Evolutionary conservation across 257 asterid species (phyloP), one percentile per base, ranked within the genome.

Genomic region (Solanum bukasovii): DNA sequence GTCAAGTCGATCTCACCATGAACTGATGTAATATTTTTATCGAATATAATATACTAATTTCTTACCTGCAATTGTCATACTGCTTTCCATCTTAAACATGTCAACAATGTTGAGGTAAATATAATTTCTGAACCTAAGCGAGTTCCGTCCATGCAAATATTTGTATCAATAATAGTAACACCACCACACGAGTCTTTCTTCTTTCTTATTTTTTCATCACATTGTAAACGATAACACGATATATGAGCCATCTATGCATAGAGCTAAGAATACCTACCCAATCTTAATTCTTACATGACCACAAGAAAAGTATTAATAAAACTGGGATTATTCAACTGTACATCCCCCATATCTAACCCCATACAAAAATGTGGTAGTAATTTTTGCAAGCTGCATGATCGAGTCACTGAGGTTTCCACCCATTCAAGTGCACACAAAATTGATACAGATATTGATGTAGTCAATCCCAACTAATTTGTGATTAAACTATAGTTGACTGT

Each of bases 301-400:
- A 78, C 63, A 78, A 78, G 37, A 78, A 25, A 78, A 42, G 63
- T 25, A n/a, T 25, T 40, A 34, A 78, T 78, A 31, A 42, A 77
- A 5, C 83, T 31, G 52, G 49, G 78, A 78, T 87, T 77, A 89
- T 87, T 87, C 72, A 89, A 72, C 87, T 78, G 87, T 89, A 70
- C 91, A 38, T 44, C 84, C 83, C 84, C 87, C 49, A 63, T 38
- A 67, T 18, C 52, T 87, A 78, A 40, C 23, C 67, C 87, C 68
- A 46, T 46, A 88, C 13, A 44, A 13, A 78, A 85, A 74, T 56
- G 33, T 63, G 35, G 25, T 33, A 71, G 78, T 38, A 38, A 35
- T 38, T 5, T 42, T 34, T 40, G 73, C 61, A 37, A 74, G 25
- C 61, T n/a, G 33, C 34, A 65, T 46, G 7, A 67, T 67, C 9